These are phyloP conservation scores for Kodamaea arcana DNA, from an alignment of 1,139 yeast species.

Conservation along the genomic window DNA sequence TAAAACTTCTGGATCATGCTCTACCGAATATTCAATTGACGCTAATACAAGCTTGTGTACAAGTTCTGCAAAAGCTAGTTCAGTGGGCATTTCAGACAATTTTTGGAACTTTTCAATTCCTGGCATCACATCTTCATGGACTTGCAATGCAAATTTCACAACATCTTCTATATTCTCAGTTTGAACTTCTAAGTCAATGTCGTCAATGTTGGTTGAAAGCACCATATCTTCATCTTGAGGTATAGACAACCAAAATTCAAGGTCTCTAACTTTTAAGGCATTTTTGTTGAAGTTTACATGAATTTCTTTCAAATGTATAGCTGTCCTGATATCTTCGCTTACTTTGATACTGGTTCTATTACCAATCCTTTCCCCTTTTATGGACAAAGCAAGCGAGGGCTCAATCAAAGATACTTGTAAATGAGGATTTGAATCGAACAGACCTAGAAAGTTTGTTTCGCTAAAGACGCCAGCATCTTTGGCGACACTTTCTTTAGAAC, in stretches of 20 bases:
- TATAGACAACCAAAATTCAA: constrained; percentile 43
- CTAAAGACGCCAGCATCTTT: too few relatives aligned
- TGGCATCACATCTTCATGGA: constrained; percentile 18
- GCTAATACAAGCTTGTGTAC: constrained; percentile 60
- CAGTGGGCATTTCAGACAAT: constrained; percentile 12
- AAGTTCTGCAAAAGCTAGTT: constrained; percentile 33
- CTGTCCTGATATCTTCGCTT: constrained; percentile 16
- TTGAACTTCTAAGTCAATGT: constrained; percentile 28
- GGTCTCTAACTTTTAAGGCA: constrained; percentile 18
- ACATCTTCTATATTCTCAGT: constrained; percentile 38
- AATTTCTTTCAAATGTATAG: constrained; percentile 31
- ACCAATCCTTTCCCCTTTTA: constrained; percentile 7
- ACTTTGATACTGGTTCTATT: constrained; percentile 3
- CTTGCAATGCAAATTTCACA: constrained; percentile 18
- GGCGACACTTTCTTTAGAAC: constrained; percentile 7
- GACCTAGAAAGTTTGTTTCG: constrained; percentile 3
- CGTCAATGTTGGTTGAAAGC: constrained; percentile 32
- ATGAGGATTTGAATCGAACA: constrained; percentile 19
- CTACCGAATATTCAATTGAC: constrained; percentile 55
- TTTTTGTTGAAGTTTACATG: not conserved
- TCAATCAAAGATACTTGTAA: constrained; percentile 28
- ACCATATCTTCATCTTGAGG: constrained; percentile 21
- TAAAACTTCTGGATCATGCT: constrained; percentile 83
- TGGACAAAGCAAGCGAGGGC: constrained; percentile 35
- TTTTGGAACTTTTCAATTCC: constrained; percentile 19